Conservation (phyloP, 305 asterid genomes). For the Fraxinus baroniana region DNA sequence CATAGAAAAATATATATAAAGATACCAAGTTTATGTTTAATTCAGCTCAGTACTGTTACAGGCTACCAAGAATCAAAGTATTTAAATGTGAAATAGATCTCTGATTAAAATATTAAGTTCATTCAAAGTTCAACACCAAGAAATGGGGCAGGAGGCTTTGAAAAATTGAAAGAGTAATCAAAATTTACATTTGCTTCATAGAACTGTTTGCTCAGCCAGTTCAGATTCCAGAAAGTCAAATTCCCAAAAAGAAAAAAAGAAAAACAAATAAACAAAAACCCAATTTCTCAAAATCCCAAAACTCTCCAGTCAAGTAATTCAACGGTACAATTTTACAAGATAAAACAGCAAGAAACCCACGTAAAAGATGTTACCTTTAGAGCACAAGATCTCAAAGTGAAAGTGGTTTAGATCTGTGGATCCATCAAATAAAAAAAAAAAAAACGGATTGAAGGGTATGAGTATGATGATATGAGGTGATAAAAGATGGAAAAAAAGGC, state of each 20-base stretch:
- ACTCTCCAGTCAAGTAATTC: conserved; percentile 14
- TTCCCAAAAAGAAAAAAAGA: neutral
- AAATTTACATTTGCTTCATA: conserved; percentile 25
- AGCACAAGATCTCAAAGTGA: neutral
- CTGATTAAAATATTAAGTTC: conserved; percentile 6
- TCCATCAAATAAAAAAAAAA: conserved; percentile 40
- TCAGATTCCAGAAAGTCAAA: conserved; percentile 33
- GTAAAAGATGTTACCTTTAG: conserved; percentile 39
- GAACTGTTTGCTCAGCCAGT: conserved; percentile 32
- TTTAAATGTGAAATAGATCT: conserved; percentile 32
- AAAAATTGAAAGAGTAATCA: conserved; percentile 21
- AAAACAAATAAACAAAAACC: neutral
- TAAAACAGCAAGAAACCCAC: neutral
- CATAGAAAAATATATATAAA: neutral
- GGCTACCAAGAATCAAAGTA: neutral
- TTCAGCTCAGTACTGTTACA: conserved; percentile 11
- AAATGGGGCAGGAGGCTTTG: conserved; percentile 24
- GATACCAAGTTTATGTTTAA: conserved; percentile 4
- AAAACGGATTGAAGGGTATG: conserved; percentile 24
- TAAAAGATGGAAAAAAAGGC: conserved; percentile 12
- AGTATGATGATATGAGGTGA: conserved; percentile 17
- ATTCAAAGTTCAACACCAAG: conserved; percentile 31
- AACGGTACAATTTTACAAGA: neutral
- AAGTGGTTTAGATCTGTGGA: conserved; percentile 61
- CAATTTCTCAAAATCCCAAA: conserved; percentile 14